Evolutionary conservation across 441 rosid species (phyloP).

Genomic region (Raphanus hybrid): DNA sequence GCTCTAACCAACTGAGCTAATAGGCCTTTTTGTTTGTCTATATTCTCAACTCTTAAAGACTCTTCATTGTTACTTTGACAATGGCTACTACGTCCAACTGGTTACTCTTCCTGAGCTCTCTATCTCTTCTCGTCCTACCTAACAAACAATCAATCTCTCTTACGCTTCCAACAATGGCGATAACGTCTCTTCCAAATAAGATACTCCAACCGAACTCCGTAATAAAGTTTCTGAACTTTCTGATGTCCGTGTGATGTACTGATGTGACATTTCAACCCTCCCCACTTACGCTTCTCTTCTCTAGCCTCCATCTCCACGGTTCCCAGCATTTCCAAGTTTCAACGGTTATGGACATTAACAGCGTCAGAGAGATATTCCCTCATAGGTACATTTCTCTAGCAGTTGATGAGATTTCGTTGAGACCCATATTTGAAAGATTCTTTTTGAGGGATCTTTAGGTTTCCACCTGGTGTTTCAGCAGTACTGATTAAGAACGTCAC

Average conservation of each 20-base stretch:
- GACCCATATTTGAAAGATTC: too few relatives aligned
- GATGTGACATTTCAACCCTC: not conserved
- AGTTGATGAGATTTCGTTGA: too few relatives aligned
- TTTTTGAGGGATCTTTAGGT: conserved; percentile 47
- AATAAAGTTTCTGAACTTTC: not conserved
- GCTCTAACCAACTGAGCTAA: conserved; percentile 93
- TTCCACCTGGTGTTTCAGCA: conserved; percentile 85
- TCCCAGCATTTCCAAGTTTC: conserved; percentile 40
- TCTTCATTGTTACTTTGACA: too few relatives aligned
- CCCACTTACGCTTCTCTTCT: not conserved
- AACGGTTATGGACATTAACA: conserved; percentile 83
- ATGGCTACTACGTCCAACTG: too few relatives aligned
- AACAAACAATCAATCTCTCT: too few relatives aligned
- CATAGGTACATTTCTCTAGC: conserved; percentile 55
- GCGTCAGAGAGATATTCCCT: conserved; percentile 85
- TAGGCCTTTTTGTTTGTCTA: conserved; percentile 31
- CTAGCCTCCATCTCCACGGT: conserved; percentile 47
- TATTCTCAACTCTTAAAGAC: too few relatives aligned
- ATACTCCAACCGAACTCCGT: conserved; percentile 36
- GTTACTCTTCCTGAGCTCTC: too few relatives aligned
- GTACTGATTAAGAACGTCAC: conserved; percentile 74
- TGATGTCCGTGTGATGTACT: too few relatives aligned
- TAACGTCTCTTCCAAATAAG: too few relatives aligned
- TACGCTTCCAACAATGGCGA: too few relatives aligned
- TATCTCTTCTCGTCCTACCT: too few relatives aligned